phyloP scores from a whole-genome alignment of 208 protist genomes.

The Porcisia deanei region DNA sequence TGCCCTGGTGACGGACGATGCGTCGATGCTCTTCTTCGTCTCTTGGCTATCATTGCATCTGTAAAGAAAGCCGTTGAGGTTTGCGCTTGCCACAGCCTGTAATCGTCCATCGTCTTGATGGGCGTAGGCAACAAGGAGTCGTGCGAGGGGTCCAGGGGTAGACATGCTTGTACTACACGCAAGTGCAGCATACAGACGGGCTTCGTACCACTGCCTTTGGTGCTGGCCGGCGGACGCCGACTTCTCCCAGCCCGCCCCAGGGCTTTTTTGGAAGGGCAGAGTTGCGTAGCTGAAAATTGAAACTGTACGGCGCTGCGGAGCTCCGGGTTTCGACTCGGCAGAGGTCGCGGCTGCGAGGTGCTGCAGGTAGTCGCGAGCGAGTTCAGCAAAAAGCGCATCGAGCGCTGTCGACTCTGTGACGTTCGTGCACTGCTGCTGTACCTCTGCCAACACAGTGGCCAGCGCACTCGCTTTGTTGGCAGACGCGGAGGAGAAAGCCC shows the following conservation, averaged over 20 bases:
- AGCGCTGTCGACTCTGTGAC: neutral
- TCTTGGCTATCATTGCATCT: neutral
- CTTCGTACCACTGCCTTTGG: slow-evolving; percentile 27
- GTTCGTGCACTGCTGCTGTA: slow-evolving; percentile 4
- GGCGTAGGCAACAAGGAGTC: slow-evolving; percentile 33
- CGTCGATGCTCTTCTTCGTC: neutral
- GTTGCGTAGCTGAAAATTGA: slow-evolving; percentile 13
- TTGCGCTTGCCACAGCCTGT: slow-evolving; percentile 8
- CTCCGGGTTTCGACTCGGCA: neutral
- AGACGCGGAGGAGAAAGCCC: neutral
- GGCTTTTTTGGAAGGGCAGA: neutral
- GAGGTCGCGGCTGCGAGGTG: slow-evolving; percentile 2
- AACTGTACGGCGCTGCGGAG: neutral
- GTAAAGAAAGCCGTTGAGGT: neutral
- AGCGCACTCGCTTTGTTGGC: neutral
- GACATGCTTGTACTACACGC: slow-evolving; percentile 17
- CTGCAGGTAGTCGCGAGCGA: slow-evolving; percentile 25
- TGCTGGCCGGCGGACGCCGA: slow-evolving; percentile 1
- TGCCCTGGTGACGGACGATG: neutral
- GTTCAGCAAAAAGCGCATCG: slow-evolving; percentile 35
- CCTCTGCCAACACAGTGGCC: neutral
- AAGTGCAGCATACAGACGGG: slow-evolving; percentile 32
- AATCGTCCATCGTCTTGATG: slow-evolving; percentile 16
- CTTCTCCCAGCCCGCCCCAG: neutral
- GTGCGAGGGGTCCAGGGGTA: slow-evolving; percentile 21